phyloP scores from a whole-genome alignment of 2,329 filamentous ascomycete species.

The Pestalotiopsis sp. region DNA sequence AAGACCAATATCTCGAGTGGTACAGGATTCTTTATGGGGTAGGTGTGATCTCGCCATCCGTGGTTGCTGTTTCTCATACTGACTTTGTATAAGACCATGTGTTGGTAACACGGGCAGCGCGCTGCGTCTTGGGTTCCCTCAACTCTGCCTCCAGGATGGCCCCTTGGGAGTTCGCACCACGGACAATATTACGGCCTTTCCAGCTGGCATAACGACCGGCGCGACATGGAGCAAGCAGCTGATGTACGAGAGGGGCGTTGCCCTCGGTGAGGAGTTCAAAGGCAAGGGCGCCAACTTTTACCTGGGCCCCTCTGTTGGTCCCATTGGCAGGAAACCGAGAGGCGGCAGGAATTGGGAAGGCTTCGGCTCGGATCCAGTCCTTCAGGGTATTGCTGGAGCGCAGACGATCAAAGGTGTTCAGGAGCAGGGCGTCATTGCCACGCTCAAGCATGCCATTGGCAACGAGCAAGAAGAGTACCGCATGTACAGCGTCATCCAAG shows the following conservation, averaged over 20 bases:
- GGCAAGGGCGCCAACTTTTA: slow-evolving; percentile 75
- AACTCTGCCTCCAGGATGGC: slow-evolving; percentile 73
- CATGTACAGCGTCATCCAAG: slow-evolving; percentile 56
- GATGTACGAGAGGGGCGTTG: slow-evolving; percentile 69
- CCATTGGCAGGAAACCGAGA: slow-evolving; percentile 71
- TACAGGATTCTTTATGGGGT: slow-evolving; percentile 73
- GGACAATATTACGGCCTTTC: slow-evolving; percentile 77
- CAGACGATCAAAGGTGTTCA: slow-evolving; percentile 61
- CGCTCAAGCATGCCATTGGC: slow-evolving; percentile 61
- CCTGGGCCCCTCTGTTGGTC: slow-evolving; percentile 71
- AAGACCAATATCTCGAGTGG: slow-evolving; percentile 79
- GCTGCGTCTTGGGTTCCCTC: slow-evolving; percentile 70
- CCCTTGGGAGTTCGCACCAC: slow-evolving; percentile 73
- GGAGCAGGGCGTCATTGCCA: slow-evolving; percentile 57
- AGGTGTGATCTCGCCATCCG: neutral
- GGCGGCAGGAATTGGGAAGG: slow-evolving; percentile 79
- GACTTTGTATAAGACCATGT: slow-evolving; percentile 53
- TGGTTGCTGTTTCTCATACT: neutral
- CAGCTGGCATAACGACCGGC: slow-evolving; percentile 76
- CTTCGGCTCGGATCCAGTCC: slow-evolving; percentile 70
- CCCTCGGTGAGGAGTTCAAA: slow-evolving; percentile 71
- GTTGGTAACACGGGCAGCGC: slow-evolving; percentile 79
- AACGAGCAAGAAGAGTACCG: slow-evolving; percentile 56
- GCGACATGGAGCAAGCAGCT: slow-evolving; percentile 76
- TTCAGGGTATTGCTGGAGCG: slow-evolving; percentile 57